Evolutionary conservation across 345 rosid species (phyloP), one percentile per base, ranked within the genome.

Genomic region (Eucalyptus sideroxylon): DNA sequence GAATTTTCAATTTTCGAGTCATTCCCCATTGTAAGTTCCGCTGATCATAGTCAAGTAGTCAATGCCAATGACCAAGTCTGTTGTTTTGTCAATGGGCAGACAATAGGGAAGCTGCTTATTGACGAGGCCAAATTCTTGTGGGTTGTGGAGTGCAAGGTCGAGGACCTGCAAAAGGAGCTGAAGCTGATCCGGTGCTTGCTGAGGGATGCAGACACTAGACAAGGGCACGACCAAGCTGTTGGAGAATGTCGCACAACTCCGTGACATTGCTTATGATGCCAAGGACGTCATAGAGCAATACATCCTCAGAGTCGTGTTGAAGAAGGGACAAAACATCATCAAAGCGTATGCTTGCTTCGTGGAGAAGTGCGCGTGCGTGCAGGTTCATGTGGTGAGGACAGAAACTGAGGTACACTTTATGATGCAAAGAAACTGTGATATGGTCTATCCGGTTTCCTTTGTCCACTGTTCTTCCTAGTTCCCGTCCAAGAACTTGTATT

Each of bases 11-110:
- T n/a, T 65, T 16, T 15, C 11, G 3, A n/a, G 37, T 65, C 77
- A 65, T 15, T 65, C 77, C 8, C 77, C 4, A 65, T 65, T 1
- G 1, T 16, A n/a, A 65, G 77, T 7, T 65, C 77, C 77, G 7
- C 40, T 65, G 37, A 14, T n/a, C 19, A 8, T 65, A 4, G 77
- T 16, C 40, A 4, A 65, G 77, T 7, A n/a, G 77, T n/a, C 77
- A 65, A 65, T 30, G 31, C 77, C 67, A 60, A 91, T 91, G 91
- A 89, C 91, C 6, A 87, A 91, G 85, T 47, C 91, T 17, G n/a
- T 89, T 13, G n/a, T 89, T 44, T 89, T 88, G 19, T 87, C 62
- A 3, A 88, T n/a, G 4, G 31, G 7, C 72, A 49, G 50, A 34
- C 85, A 42, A 80, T 90, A 11, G 56, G 77, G 77, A 81, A 90